Percentiles rank a stretch among this genome's conserved stretches.
Evolutionary conservation across 1,284 basidiomycete genomes (phyloP).

Genomic region (Pseudozyma hubeiensis): DNA sequence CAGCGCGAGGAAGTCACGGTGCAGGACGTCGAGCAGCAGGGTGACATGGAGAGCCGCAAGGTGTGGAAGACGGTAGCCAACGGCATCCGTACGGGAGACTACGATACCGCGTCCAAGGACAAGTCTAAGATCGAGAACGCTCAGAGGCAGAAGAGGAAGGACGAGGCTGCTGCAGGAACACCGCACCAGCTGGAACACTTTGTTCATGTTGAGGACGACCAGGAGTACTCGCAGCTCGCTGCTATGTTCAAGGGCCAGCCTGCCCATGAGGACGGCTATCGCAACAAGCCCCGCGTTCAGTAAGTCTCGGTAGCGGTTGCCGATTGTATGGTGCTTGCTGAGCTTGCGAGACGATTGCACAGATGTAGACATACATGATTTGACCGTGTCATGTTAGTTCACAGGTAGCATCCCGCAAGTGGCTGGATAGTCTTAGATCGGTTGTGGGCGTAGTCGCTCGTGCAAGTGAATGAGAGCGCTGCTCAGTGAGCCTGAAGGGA

Average conservation of each 20-base stretch:
- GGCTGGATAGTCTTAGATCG: too few species aligned
- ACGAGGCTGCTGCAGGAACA: slow-evolving; percentile 80
- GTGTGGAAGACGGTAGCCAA: slow-evolving; percentile 89
- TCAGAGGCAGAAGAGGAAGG: slow-evolving; percentile 86
- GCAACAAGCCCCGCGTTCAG: slow-evolving; percentile 39
- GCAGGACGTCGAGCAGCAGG: slow-evolving; percentile 75
- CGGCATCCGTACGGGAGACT: slow-evolving; percentile 90
- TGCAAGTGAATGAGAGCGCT: too few species aligned
- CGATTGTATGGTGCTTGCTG: too few species aligned
- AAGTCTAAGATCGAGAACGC: slow-evolving; percentile 96
- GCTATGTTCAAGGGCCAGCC: slow-evolving; percentile 59
- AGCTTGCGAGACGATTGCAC: too few species aligned
- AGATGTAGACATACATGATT: too few species aligned
- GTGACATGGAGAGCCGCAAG: slow-evolving; percentile 85
- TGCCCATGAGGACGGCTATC: slow-evolving; percentile 54
- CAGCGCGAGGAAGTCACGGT: slow-evolving; percentile 80
- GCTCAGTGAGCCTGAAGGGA: too few species aligned
- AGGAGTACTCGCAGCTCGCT: slow-evolving; percentile 65
- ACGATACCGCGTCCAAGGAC: slow-evolving; percentile 87
- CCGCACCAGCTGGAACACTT: slow-evolving; percentile 75
- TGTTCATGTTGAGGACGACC: slow-evolving; percentile 65
- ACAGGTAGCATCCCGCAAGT: too few species aligned
- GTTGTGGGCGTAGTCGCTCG: too few species aligned
- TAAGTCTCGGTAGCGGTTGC: neutral
- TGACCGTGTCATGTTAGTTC: too few species aligned